Evolutionary conservation across 2,329 filamentous ascomycete genomes (phyloP).

Genomic region (Pseudopyrenochaeta lycopersici): DNA sequence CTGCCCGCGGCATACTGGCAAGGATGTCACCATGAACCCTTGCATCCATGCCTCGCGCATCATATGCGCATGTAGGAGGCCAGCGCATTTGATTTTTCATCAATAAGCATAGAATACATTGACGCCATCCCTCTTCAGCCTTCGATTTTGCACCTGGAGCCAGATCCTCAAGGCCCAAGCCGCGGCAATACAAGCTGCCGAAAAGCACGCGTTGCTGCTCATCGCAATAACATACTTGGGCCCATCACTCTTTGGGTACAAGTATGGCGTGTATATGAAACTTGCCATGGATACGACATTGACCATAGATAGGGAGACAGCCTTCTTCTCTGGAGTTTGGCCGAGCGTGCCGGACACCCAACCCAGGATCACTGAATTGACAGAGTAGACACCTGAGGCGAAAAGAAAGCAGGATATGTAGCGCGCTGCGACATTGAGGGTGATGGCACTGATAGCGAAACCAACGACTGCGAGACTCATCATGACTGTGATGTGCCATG

Average conservation of each 20-base stretch:
- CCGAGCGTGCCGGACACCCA: conserved; percentile 55
- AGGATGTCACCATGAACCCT: no score
- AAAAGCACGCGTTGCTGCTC: conserved; percentile 26
- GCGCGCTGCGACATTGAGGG: conserved; percentile 46
- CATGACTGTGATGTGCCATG: conserved; percentile 51
- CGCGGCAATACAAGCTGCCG: conserved; percentile 14
- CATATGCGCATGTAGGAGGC: no score
- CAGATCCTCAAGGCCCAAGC: conserved; percentile 24
- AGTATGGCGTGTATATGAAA: conserved; percentile 54
- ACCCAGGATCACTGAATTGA: conserved; percentile 46
- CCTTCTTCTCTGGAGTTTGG: conserved; percentile 56
- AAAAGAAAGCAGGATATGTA: conserved; percentile 40
- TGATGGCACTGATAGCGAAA: conserved; percentile 48
- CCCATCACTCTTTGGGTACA: conserved; percentile 42
- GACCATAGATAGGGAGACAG: conserved; percentile 53
- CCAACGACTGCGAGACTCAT: conserved; percentile 49
- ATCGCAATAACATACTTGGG: conserved; percentile 33
- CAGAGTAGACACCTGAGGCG: conserved; percentile 31
- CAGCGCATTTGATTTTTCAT: no score
- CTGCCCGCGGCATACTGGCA: no score
- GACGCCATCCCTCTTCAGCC: conserved; percentile 11
- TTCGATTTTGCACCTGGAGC: conserved; percentile 18
- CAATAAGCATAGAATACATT: conserved; percentile 27
- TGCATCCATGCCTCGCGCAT: no score
- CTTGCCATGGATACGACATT: conserved; percentile 52